A percentile compares a stretch with the other conserved stretches of the same genome.
Evolutionary conservation across 768 basidiomycete genomes (phyloP).

Genomic region (Candolleomyces eurysporus): DNA sequence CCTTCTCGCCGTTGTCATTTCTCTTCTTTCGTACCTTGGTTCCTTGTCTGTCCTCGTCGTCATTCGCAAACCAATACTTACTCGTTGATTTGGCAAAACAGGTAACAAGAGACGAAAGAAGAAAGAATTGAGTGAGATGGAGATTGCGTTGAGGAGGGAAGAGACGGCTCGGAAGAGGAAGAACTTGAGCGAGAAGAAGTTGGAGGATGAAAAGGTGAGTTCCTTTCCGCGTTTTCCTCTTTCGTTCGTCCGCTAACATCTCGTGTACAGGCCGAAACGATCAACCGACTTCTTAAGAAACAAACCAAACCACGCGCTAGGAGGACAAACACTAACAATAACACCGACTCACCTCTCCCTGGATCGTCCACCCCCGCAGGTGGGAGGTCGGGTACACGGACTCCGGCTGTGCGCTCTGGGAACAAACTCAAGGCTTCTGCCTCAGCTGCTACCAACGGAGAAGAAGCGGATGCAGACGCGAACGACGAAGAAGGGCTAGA

Average conservation of each 20-base stretch:
- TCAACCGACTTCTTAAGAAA: constrained; percentile 86
- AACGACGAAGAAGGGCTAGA: constrained; percentile 39
- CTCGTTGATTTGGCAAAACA: too few relatives aligned
- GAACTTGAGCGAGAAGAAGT: constrained; percentile 77
- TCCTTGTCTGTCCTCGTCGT: too few relatives aligned
- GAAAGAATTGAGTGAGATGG: constrained; percentile 59
- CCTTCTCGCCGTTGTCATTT: too few relatives aligned
- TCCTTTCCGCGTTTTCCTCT: background rate
- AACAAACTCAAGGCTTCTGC: constrained; percentile 8
- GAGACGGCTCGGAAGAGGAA: constrained; percentile 82
- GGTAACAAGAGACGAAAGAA: constrained; percentile 52
- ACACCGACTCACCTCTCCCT: constrained; percentile 39
- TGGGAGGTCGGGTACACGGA: constrained; percentile 11
- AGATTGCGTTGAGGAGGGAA: constrained; percentile 71
- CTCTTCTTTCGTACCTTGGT: too few relatives aligned
- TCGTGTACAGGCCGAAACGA: constrained; percentile 68
- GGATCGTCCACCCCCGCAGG: constrained; percentile 11
- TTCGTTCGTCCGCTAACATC: background rate
- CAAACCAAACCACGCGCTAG: constrained; percentile 68
- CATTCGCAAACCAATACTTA: too few relatives aligned
- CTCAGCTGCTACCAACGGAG: constrained; percentile 24
- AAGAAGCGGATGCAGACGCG: constrained; percentile 39
- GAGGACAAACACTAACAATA: constrained; percentile 41
- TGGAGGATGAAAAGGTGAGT: constrained; percentile 76
- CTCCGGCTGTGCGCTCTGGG: constrained; percentile 24